Evolutionary conservation across 2,329 filamentous ascomycete species (phyloP).

Genomic region (Dendrostoma leiphaemia): DNA sequence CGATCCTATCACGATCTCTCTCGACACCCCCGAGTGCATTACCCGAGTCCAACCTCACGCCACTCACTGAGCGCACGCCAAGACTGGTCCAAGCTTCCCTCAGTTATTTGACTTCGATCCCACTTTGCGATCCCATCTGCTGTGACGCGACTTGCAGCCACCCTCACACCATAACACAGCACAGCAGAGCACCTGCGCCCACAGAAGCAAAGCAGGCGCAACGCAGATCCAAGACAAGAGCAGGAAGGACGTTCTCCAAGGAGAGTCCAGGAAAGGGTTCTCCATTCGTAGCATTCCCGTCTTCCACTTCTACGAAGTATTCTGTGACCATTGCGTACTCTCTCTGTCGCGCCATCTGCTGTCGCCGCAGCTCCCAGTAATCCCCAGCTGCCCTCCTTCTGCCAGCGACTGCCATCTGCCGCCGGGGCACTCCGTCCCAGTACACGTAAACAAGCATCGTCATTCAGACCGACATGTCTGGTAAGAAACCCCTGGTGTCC

Average conservation of each 20-base stretch:
- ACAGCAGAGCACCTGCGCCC: neutral
- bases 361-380: neutral
- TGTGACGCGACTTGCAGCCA: neutral
- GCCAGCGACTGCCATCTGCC: neutral
- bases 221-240: neutral
- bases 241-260: neutral
- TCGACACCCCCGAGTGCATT: neutral
- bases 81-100: no score
- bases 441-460: neutral
- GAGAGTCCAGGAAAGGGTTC: neutral
- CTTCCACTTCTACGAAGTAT: neutral
- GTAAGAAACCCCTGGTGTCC: constrained; percentile 10
- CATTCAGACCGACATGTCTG: constrained; percentile 17
- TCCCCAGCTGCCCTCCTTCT: neutral
- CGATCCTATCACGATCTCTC: constrained; percentile 1
- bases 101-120: neutral
- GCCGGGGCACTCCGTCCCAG: neutral
- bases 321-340: constrained; percentile 1
- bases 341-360: neutral
- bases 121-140: constrained; percentile 3
- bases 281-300: constrained; percentile 1
- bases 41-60: neutral
- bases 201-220: neutral
- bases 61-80: no score
- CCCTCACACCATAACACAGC: neutral